Conservation (phyloP, 192 early-diverging fungal species). For the Anaeromyces robustus region DNA sequence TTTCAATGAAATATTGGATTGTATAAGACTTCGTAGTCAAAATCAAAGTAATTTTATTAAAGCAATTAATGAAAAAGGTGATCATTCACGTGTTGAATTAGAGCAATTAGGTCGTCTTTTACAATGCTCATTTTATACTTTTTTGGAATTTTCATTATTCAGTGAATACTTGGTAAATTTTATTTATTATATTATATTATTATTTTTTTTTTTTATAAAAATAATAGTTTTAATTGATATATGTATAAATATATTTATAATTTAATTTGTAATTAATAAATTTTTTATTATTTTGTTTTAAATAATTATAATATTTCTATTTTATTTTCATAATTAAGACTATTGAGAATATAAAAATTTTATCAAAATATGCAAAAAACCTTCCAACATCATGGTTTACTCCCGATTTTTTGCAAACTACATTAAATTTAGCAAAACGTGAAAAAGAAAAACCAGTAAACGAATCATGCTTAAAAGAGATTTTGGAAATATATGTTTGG, state of each 20-base stretch:
- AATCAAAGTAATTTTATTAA: neutral
- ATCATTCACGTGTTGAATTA: neutral
- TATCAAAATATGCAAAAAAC: neutral
- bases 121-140: neutral
- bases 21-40: neutral
- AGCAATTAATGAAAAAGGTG: neutral
- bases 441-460: neutral
- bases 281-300: too few relatives aligned
- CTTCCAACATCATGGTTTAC: neutral
- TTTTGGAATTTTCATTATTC: neutral
- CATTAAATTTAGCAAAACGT: neutral
- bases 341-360: neutral
- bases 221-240: too few relatives aligned
- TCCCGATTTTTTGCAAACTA: neutral
- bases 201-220: too few relatives aligned
- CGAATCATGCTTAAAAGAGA: neutral
- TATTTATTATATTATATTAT: neutral
- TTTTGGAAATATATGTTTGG: neutral
- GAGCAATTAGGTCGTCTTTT: neutral
- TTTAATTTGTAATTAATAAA: too few relatives aligned
- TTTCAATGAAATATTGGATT: neutral
- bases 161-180: neutral
- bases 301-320: too few relatives aligned
- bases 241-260: too few relatives aligned
- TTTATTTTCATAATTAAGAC: neutral